A percentile compares a stretch with the other conserved stretches of the same genome.
These are phyloP conservation scores for Yamadazyma atmosphaerica DNA, from an alignment of 1,139 yeast genomes.

Conservation along the genomic window DNA sequence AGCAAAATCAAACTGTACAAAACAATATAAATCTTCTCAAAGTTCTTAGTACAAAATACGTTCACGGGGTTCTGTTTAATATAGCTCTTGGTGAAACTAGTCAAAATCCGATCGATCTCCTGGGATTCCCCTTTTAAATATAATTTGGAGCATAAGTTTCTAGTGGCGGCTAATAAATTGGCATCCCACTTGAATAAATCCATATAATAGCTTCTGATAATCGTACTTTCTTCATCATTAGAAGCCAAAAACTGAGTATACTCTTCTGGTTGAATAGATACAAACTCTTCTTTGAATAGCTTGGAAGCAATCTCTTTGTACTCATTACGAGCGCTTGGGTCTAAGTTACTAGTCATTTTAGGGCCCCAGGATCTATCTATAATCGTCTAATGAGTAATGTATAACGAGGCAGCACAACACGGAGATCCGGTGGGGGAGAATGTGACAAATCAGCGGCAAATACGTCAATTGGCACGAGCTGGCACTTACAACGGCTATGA, in stretches of 20 bases:
- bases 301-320: conserved; percentile 34
- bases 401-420: too few relatives aligned
- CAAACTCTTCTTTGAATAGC: conserved; percentile 41
- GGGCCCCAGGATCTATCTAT: too few relatives aligned
- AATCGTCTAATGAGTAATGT: too few relatives aligned
- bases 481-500: too few relatives aligned
- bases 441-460: too few relatives aligned
- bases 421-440: too few relatives aligned
- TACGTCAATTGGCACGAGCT: too few relatives aligned
- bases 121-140: conserved; percentile 84
- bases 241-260: conserved; percentile 48
- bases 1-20: conserved; percentile 72
- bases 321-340: conserved; percentile 5
- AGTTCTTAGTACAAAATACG: conserved; percentile 51
- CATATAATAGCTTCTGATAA: conserved; percentile 48
- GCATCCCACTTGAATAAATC: conserved; percentile 49
- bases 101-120: conserved; percentile 73
- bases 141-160: conserved; percentile 61
- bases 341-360: neutral
- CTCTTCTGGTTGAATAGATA: conserved; percentile 47
- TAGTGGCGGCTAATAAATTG: conserved; percentile 53
- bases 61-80: conserved; percentile 52
- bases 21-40: conserved; percentile 68
- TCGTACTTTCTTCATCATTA: conserved; percentile 40
- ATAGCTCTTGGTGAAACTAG: conserved; percentile 69